Conservation (phyloP, 495 filamentous ascomycete species). For the Hypoxylon perforatum region DNA sequence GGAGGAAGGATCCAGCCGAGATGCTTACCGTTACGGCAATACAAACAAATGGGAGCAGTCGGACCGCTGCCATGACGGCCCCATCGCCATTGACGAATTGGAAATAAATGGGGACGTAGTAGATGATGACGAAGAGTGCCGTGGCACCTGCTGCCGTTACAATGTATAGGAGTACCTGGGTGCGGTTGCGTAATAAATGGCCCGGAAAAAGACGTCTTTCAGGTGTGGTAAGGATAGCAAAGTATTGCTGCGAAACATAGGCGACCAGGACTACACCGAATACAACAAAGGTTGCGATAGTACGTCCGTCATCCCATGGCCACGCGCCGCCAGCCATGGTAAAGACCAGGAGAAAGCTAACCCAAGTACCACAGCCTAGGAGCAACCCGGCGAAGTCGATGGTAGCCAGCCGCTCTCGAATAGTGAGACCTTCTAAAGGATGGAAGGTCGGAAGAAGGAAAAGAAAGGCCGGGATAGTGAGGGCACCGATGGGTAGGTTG, state of each 20-base stretch:
- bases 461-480: too few relatives aligned
- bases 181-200: conserved; percentile 58
- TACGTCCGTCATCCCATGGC: conserved; percentile 61
- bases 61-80: conserved; percentile 62
- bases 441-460: too few relatives aligned
- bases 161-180: conserved; percentile 58
- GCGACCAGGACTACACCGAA: conserved; percentile 63
- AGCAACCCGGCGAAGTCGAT: conserved; percentile 56
- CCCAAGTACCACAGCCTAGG: conserved; percentile 56
- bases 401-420: too few relatives aligned
- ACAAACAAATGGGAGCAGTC: conserved; percentile 68
- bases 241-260: conserved; percentile 64
- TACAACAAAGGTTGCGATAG: conserved; percentile 65
- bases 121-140: conserved; percentile 53
- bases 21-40: conserved; percentile 60
- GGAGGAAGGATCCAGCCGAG: conserved; percentile 62
- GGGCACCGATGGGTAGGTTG: too few relatives aligned
- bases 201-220: conserved; percentile 64
- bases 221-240: conserved; percentile 59
- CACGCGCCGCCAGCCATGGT: conserved; percentile 66
- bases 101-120: conserved; percentile 68
- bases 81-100: conserved; percentile 65
- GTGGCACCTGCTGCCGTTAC: conserved; percentile 50
- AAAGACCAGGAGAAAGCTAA: conserved; percentile 62
- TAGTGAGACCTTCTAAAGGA: too few relatives aligned